Conservation (phyloP, 2,329 filamentous ascomycete genomes). For the Eutypa lata region DNA sequence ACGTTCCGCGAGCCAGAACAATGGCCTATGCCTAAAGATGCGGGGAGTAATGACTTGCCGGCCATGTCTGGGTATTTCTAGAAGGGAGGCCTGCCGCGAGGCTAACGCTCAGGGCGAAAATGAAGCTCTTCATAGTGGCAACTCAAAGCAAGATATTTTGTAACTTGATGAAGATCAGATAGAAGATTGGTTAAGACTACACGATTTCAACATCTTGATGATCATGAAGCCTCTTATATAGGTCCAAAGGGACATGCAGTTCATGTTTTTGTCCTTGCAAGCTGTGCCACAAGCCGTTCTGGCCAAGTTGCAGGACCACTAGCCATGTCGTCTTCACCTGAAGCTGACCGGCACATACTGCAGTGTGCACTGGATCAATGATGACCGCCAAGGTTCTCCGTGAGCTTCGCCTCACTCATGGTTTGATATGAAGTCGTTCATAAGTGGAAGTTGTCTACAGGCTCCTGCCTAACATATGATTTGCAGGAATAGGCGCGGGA, state of each 20-base stretch:
- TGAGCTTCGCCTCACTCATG: neutral
- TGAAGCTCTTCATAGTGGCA: constrained; percentile 19
- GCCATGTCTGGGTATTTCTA: neutral
- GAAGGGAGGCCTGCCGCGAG: constrained; percentile 20
- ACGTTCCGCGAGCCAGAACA: too few species aligned
- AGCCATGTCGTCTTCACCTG: neutral
- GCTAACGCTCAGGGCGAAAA: constrained; percentile 15
- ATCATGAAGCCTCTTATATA: too few species aligned
- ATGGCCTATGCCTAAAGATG: neutral
- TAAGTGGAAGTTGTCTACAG: neutral
- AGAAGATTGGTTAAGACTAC: too few species aligned
- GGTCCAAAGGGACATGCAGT: too few species aligned
- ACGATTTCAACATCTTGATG: too few species aligned
- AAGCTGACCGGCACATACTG: neutral
- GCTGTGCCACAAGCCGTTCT: neutral
- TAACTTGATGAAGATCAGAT: neutral
- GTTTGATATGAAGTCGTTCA: neutral
- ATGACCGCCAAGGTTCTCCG: neutral
- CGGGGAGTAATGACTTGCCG: neutral
- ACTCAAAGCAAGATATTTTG: neutral
- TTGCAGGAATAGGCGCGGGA: too few species aligned
- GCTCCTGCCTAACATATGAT: neutral
- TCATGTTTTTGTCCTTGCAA: too few species aligned
- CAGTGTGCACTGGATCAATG: neutral
- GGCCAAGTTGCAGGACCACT: neutral